Evolutionary conservation across 352 stramenopile species (phyloP).

Genomic region (Halophytophthora polymorphica): DNA sequence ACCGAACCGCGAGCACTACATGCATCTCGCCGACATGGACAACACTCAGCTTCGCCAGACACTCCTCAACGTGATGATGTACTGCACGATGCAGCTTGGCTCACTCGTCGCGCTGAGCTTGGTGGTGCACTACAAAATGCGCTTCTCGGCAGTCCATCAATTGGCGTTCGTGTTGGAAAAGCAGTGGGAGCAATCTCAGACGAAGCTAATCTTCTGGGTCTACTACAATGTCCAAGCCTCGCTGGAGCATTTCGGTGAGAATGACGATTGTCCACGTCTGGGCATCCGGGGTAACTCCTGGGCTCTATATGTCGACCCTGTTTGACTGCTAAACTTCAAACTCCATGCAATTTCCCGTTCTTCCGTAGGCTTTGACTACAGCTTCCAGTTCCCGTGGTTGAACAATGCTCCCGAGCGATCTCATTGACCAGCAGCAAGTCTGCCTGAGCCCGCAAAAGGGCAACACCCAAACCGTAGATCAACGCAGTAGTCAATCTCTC

Average conservation of each 20-base stretch:
- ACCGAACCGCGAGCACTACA: constrained; percentile 4
- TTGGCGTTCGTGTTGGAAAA: constrained; percentile 28
- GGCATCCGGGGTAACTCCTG: too few relatives aligned
- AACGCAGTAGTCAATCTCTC: too few relatives aligned
- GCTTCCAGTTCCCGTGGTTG: constrained; percentile 18
- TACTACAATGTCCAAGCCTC: constrained; percentile 14
- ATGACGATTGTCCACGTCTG: background rate
- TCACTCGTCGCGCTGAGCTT: background rate
- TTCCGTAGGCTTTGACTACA: constrained; percentile 13
- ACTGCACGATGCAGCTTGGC: background rate
- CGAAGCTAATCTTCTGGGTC: constrained; percentile 29
- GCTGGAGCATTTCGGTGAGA: constrained; percentile 16
- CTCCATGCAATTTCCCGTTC: background rate
- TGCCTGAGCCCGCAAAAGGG: too few relatives aligned
- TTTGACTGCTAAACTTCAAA: too few relatives aligned
- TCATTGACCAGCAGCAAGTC: too few relatives aligned
- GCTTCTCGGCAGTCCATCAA: constrained; percentile 7
- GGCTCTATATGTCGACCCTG: too few relatives aligned
- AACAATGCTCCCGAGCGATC: too few relatives aligned
- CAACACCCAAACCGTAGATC: too few relatives aligned
- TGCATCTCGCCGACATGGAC: background rate
- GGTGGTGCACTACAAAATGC: background rate
- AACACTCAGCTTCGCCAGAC: background rate
- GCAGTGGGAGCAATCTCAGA: constrained; percentile 13
- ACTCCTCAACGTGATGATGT: background rate